Evolutionary conservation across 306 rosid species (phyloP), one percentile per base, ranked within the genome.

Genomic region (Vigna mungo): DNA sequence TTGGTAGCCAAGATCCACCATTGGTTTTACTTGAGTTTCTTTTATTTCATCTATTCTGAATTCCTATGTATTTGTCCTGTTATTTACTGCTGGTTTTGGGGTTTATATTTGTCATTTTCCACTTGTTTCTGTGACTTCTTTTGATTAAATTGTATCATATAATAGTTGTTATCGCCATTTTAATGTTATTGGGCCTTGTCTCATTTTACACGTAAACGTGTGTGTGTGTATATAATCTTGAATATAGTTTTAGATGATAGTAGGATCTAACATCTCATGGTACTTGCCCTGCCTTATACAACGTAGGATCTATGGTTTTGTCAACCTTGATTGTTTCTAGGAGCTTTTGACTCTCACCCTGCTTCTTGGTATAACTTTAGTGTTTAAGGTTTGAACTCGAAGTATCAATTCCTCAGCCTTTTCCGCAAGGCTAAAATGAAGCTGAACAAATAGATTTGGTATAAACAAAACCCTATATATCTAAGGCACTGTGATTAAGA

Each of bases 381-480:
- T 25, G 27, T 58, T 59, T 59, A 14, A 12, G 44, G 67, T 61
- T 32, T 32, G 69, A 36, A 36, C 5, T 5, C 6, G 1, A 37
- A 37, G 43, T 34, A 32, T 34, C 48, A 52, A 17, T 5, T 71
- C 18, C 47, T 5, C 32, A n/a, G 8, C 34, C 63, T 54, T 70
- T 34, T 54, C 9, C 9, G 39, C 77, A 37, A 55, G 6, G 34
- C 66, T 71, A 18, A 10, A 52, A 34, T 18, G 76, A 34, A 71
- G 64, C 36, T 52, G 51, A 52, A n/a, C 63, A 49, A 49, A 4
- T n/a, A 70, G 2, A n/a, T 71, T 34, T 71, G 60, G 37, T 71
- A 49, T 13, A 71, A 32, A 51, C 7, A 52, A 71, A 34, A 34
- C 18, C 49, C 32, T 11, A 51, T 68, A n/a, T 36, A 34, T 71